A percentile compares a stretch with the other conserved stretches of the same genome.
These are phyloP conservation scores for Erodium texanum DNA, from an alignment of 441 rosid genomes.

Conservation along the genomic window DNA sequence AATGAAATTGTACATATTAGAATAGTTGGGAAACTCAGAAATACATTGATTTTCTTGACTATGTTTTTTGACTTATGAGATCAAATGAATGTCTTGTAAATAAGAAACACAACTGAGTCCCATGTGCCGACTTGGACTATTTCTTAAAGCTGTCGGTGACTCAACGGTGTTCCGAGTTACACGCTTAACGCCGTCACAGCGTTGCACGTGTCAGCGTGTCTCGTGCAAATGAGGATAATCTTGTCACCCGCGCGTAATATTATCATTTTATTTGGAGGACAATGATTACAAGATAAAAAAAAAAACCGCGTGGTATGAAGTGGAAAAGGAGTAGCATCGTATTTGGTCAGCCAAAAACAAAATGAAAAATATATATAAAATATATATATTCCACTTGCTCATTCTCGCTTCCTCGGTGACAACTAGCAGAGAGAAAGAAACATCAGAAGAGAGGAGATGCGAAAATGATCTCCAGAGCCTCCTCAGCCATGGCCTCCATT, in stretches of 20 bases:
- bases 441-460: slow-evolving; percentile 27
- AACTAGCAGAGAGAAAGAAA: slow-evolving; percentile 8
- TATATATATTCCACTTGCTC: background rate
- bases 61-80: background rate
- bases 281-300: background rate
- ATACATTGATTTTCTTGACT: background rate
- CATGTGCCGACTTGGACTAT: background rate
- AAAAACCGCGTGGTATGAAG: background rate
- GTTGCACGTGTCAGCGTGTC: background rate
- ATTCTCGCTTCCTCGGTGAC: background rate
- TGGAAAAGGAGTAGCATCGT: background rate
- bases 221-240: background rate
- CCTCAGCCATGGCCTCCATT: slow-evolving; percentile 68
- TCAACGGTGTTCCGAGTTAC: background rate
- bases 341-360: background rate
- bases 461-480: slow-evolving; percentile 61
- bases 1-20: background rate
- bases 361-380: too few species aligned
- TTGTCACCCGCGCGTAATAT: background rate
- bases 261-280: background rate
- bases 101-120: background rate
- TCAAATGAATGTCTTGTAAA: background rate
- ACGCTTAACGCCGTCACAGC: background rate
- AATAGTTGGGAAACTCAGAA: background rate
- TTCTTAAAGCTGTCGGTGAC: background rate